A percentile compares a stretch with the other conserved stretches of the same genome.
Conservation (phyloP, 2,329 filamentous ascomycete genomes). For the Pyrenochaeta sp. region DNA sequence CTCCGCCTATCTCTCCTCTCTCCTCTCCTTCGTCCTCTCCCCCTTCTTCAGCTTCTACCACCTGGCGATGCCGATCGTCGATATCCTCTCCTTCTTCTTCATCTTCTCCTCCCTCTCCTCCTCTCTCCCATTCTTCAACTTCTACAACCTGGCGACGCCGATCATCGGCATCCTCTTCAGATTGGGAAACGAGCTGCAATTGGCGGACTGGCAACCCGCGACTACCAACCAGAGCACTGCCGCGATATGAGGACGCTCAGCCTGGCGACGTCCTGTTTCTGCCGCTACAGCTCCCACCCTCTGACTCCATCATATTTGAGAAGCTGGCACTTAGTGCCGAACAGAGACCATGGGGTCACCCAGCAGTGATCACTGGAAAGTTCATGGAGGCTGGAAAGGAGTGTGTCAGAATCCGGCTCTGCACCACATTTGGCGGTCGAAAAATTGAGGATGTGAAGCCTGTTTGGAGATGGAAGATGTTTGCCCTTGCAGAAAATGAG, state of each 20-base stretch:
- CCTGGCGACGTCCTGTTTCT: slow-evolving; percentile 15
- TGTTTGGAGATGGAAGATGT: slow-evolving; percentile 8
- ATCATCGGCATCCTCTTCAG: neutral
- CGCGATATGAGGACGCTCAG: neutral
- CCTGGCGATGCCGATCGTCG: neutral
- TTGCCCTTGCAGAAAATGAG: slow-evolving; percentile 19
- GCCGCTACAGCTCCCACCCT: neutral
- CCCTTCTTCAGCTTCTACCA: neutral
- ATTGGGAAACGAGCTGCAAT: neutral
- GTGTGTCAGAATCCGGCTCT: slow-evolving; percentile 15
- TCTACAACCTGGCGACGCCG: neutral
- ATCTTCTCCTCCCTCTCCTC: slow-evolving; percentile 3
- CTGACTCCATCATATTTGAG: slow-evolving; percentile 5
- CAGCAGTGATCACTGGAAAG: slow-evolving; percentile 17
- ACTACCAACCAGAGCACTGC: neutral
- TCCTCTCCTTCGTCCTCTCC: slow-evolving; percentile 1
- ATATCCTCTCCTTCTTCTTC: neutral
- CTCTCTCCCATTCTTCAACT: neutral
- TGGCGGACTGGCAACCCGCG: slow-evolving; percentile 6
- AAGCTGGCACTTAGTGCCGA: neutral
- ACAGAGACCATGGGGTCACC: slow-evolving; percentile 6
- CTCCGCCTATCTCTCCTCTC: neutral
- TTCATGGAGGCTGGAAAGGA: slow-evolving; percentile 3
- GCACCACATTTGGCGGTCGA: slow-evolving; percentile 18
- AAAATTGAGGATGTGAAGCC: slow-evolving; percentile 5